A percentile compares a stretch with the other conserved stretches of the same genome.
Evolutionary conservation across 2,329 filamentous ascomycete species (phyloP).

Genomic region (Trichoderma sp.): DNA sequence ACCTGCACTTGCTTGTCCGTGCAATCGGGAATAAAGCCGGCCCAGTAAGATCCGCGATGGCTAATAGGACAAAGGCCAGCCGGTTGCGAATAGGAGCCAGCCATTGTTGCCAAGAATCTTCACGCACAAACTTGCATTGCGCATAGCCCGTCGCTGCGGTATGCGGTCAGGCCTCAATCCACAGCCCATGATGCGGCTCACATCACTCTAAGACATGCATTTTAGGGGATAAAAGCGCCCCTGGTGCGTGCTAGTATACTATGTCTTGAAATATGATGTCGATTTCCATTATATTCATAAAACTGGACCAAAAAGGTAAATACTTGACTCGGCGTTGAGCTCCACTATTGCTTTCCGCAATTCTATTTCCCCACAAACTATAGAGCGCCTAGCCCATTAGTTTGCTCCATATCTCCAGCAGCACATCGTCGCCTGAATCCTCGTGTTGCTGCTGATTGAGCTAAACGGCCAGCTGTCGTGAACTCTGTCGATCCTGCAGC

Average conservation of each 20-base stretch:
- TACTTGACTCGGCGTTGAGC: neutral
- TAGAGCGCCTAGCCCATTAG: neutral
- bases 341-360: neutral
- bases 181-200: slow-evolving; percentile 13
- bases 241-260: neutral
- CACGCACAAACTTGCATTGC: neutral
- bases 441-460: neutral
- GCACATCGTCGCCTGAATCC: neutral
- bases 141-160: neutral
- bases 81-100: neutral
- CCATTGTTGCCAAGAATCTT: neutral
- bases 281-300: neutral
- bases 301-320: neutral
- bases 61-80: neutral
- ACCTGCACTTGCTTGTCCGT: no score
- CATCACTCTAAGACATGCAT: slow-evolving; percentile 2
- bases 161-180: slow-evolving; percentile 1
- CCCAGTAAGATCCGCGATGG: neutral
- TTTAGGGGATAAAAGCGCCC: neutral
- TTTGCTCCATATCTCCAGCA: neutral
- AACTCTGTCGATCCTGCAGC: neutral
- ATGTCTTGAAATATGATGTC: neutral
- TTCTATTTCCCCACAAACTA: slow-evolving; percentile 14
- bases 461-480: neutral
- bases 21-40: neutral